Percentiles rank a stretch among this genome's conserved stretches.
Conservation (phyloP, 2,329 filamentous ascomycete genomes). For the Sclerotiophoma versabilis region DNA sequence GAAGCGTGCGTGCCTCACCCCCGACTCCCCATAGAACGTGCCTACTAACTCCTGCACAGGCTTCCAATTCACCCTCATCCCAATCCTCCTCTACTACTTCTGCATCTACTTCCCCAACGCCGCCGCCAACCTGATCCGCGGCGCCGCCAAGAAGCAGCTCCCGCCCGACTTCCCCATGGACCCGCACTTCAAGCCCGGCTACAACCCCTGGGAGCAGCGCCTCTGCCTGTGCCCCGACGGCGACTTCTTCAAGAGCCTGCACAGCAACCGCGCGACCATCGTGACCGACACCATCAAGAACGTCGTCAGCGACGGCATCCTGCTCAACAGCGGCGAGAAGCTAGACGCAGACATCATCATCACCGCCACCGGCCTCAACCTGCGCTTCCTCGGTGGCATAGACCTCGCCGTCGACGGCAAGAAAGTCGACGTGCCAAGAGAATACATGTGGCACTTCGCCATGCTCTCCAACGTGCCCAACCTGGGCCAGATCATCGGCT, state of each 20-base stretch:
- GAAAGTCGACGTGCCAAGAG: constrained; percentile 54
- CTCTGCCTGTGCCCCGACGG: constrained; percentile 72
- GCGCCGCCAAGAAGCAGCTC: constrained; percentile 57
- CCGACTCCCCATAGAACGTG: too few species aligned
- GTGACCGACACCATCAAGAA: constrained; percentile 62
- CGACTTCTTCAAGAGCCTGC: constrained; percentile 64
- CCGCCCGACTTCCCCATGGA: constrained; percentile 55
- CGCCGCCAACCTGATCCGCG: constrained; percentile 58
- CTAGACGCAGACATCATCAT: constrained; percentile 68
- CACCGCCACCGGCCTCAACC: constrained; percentile 68
- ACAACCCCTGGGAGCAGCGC: constrained; percentile 71
- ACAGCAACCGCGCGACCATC: constrained; percentile 60
- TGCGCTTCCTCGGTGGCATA: constrained; percentile 63
- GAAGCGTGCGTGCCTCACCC: constrained; percentile 47
- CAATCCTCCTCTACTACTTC: constrained; percentile 58
- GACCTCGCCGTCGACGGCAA: constrained; percentile 60
- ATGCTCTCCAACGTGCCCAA: constrained; percentile 72
- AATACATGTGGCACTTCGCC: constrained; percentile 66
- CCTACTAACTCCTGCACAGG: constrained; percentile 13
- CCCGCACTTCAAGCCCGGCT: constrained; percentile 56
- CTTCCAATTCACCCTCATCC: constrained; percentile 59
- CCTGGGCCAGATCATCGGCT: constrained; percentile 65
- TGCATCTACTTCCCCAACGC: constrained; percentile 62
- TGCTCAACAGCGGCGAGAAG: constrained; percentile 55
- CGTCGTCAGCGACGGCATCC: constrained; percentile 59